Evolutionary conservation across 2,329 filamentous ascomycete genomes (phyloP).

Genomic region (Cladophialophora chaetospira): DNA sequence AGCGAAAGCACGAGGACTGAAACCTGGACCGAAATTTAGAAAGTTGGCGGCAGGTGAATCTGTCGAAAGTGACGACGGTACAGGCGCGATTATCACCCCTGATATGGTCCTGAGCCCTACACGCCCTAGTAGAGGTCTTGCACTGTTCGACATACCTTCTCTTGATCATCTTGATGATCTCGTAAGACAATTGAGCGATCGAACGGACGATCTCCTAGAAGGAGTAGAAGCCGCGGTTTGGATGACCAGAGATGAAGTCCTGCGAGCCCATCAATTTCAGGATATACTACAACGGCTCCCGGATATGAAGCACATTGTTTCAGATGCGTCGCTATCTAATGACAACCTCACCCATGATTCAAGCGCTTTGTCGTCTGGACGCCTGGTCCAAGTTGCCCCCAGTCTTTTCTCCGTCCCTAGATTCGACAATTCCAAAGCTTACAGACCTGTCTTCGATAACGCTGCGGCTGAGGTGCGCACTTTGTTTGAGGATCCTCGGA

Average conservation of each 20-base stretch:
- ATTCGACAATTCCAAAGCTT: slow-evolving; percentile 56
- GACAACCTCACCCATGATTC: slow-evolving; percentile 74
- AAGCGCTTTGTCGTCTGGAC: slow-evolving; percentile 65
- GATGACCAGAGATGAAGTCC: slow-evolving; percentile 73
- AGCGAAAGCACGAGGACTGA: slow-evolving; percentile 67
- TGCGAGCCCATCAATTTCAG: slow-evolving; percentile 62
- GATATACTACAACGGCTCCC: slow-evolving; percentile 68
- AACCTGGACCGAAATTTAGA: slow-evolving; percentile 60
- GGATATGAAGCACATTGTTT: slow-evolving; percentile 72
- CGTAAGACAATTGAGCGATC: slow-evolving; percentile 54
- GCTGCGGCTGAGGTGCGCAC: not conserved
- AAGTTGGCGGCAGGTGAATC: slow-evolving; percentile 64
- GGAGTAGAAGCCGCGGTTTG: slow-evolving; percentile 73
- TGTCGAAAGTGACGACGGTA: slow-evolving; percentile 65
- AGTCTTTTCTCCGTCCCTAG: slow-evolving; percentile 71
- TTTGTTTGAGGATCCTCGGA: not conserved
- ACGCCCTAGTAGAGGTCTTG: slow-evolving; percentile 70
- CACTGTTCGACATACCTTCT: slow-evolving; percentile 77
- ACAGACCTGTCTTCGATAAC: slow-evolving; percentile 3
- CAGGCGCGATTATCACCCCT: slow-evolving; percentile 65
- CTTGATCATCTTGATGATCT: slow-evolving; percentile 69
- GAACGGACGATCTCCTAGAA: slow-evolving; percentile 59
- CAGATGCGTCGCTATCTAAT: slow-evolving; percentile 70
- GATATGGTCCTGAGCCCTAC: slow-evolving; percentile 79
- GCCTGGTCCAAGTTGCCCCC: slow-evolving; percentile 71